Evolutionary conservation across 768 basidiomycete genomes (phyloP), one percentile per base, ranked within the genome.

Genomic region (Suillus fuscotomentosus): DNA sequence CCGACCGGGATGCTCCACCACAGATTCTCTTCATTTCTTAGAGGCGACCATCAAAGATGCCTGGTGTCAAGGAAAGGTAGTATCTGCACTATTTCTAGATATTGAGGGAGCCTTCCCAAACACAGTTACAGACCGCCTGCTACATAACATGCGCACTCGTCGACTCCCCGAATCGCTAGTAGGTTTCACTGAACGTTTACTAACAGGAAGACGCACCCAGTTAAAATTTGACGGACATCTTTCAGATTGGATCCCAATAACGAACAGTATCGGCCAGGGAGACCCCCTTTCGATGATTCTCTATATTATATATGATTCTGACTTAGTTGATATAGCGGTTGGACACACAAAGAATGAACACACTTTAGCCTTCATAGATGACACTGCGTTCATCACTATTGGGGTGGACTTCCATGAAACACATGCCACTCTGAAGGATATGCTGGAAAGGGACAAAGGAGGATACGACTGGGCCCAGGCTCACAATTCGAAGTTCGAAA

Each of bases 101-200:
- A 74, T 84, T 0, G 70, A 81, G 67, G 80, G 76, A 0, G 80
- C 81, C 4, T 83, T 81, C 63, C 81, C 79, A 0, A 82, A 76
- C 62, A 75, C 75, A 1, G 76, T 74, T 7, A 71, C 65, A 0
- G 71, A 73, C 1, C 20, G 66, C 0, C 75, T 82, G 0, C 41
- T 75, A 0, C 75, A 78, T 61, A 74, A 79, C 45, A 64, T 82
- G 60, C 5, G 54, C 2, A 61, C 61, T 3, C 6, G 34, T 3
- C 3, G 72, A 0, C 60, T 76, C 1, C 77, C 77, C 2, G 56
- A 66, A 56, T 65, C 64, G 10, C 67, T 68, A 27, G 64, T 69
- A 0, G 50, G 59, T 0, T 74, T 65, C 53, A 57, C 75, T 0
- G 56, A 64, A 47, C 15, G 65, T 0, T 53, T 66, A 20, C 67